Evolutionary conservation across 2,329 filamentous ascomycete genomes (phyloP), one percentile per base, ranked within the genome.

Genomic region (Alternaria dauci): DNA sequence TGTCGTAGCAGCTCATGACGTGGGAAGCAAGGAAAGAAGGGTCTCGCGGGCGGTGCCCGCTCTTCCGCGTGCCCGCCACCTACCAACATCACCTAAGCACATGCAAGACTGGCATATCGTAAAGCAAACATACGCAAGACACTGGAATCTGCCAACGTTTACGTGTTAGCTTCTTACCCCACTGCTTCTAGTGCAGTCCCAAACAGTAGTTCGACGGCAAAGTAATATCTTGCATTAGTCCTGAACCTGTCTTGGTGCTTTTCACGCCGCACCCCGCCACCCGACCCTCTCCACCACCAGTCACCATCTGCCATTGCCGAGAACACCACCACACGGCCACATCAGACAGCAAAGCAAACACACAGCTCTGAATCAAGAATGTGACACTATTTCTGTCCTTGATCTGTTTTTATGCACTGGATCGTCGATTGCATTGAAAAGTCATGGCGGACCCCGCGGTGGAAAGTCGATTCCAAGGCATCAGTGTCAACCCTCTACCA

Each of bases 341-440:
- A 36, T 38, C 38, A 55, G 26, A 59, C 57, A 55, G 47, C 18
- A 59, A 59, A 59, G 57, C 57, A 59, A 59, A 32, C 12, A 8
- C 32, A 4, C 20, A 8, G 38, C 18, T 34, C 20, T n/a, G 32
- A n/a, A 34, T 50, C 20, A 9, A 44, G 11, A 25, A 14, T n/a
- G 39, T 20, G 30, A 8, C 28, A 32, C 26, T 23, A 43, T 53
- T 43, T 28, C 28, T 26, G 16, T 25, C 51, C 20, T 43, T 42
- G 51, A 44, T 53, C 30, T 43, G 41, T 11, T 34, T 44, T 25
- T 44, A n/a, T 18, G 39, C 28, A 28, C 39, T 23, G 30, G 26
- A 44, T 53, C 39, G 51, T 44, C 51, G n/a, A 44, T 44, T 44
- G 20, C 18, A 39, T 53, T 53, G 38, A 42, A 53, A 53, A 26